phyloP scores from a whole-genome alignment of 225 moss, liverwort and hornwort genomes.

The Sphagnum tenellum region DNA sequence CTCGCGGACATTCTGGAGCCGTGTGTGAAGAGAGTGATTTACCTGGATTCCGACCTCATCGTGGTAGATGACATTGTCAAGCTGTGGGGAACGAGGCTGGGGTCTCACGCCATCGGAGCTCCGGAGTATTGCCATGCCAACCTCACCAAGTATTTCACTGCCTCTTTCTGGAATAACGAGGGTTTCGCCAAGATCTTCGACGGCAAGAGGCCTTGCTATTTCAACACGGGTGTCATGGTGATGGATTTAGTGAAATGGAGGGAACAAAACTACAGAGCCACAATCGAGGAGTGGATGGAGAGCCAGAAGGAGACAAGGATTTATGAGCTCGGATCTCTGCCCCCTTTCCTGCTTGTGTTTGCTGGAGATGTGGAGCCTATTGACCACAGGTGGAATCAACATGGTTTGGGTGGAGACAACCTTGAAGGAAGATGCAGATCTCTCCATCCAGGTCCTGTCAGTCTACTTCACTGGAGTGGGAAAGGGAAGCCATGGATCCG shows the following conservation, averaged over 20 bases:
- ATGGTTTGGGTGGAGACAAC: conserved; percentile 85
- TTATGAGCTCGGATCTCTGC: conserved; percentile 78
- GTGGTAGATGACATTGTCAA: conserved; percentile 87
- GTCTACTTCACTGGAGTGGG: conserved; percentile 92
- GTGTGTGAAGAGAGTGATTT: conserved; percentile 74
- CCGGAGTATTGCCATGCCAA: conserved; percentile 89
- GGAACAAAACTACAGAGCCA: conserved; percentile 43
- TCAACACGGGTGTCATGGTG: conserved; percentile 90
- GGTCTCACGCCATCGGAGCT: conserved; percentile 59
- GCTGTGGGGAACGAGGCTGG: conserved; percentile 63
- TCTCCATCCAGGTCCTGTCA: conserved; percentile 80
- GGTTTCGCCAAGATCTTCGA: conserved; percentile 48
- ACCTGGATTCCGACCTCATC: conserved; percentile 78
- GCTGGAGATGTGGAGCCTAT: conserved; percentile 74
- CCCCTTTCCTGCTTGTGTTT: conserved; percentile 77
- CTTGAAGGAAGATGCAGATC: conserved; percentile 63
- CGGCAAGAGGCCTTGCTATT: conserved; percentile 70
- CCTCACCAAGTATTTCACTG: conserved; percentile 73
- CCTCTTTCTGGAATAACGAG: conserved; percentile 57
- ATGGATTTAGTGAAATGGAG: conserved; percentile 84
- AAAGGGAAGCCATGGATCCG: conserved; percentile 38
- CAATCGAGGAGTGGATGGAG: conserved; percentile 82
- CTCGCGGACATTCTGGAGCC: conserved; percentile 61
- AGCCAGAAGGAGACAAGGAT: conserved; percentile 73
- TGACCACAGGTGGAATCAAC: conserved; percentile 90